Percentiles rank a stretch among this genome's conserved stretches.
Conservation (phyloP, 371 early-diverging fungal species). For the Mortierella sp. region DNA sequence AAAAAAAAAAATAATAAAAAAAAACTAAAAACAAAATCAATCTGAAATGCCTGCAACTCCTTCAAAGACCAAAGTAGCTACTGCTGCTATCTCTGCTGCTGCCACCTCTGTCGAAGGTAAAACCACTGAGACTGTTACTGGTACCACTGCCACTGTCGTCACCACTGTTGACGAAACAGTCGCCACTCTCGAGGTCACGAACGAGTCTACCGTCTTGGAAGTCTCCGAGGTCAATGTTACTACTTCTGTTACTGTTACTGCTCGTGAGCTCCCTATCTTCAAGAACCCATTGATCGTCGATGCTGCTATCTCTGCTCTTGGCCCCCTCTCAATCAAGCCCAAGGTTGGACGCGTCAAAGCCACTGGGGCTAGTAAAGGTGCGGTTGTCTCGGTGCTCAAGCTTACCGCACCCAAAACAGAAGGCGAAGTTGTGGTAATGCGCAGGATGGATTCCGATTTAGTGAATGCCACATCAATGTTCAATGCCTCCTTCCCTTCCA, state of each 20-base stretch:
- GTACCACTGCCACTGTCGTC: slow-evolving; percentile 23
- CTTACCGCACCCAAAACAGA: slow-evolving; percentile 31
- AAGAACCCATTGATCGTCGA: slow-evolving; percentile 34
- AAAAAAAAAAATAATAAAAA: too few species aligned
- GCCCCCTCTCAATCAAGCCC: slow-evolving; percentile 20
- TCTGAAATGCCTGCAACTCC: too few species aligned
- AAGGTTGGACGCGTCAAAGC: slow-evolving; percentile 43
- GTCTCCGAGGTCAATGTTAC: not conserved
- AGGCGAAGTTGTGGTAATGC: slow-evolving; percentile 41
- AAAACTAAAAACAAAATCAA: too few species aligned
- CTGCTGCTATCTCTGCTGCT: too few species aligned
- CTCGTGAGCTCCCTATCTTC: slow-evolving; percentile 41
- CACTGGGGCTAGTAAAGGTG: slow-evolving; percentile 8
- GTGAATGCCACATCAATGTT: slow-evolving; percentile 34
- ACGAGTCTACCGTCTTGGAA: not conserved
- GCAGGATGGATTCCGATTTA: slow-evolving; percentile 36
- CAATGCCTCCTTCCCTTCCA: slow-evolving; percentile 31
- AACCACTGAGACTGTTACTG: slow-evolving; percentile 12
- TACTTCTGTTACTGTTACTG: not conserved
- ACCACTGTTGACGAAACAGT: slow-evolving; percentile 23
- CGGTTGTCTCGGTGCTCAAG: slow-evolving; percentile 27
- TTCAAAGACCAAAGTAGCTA: too few species aligned
- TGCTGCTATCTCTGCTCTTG: slow-evolving; percentile 12
- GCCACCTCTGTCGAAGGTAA: too few species aligned
- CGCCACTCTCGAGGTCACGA: slow-evolving; percentile 5